phyloP scores from a whole-genome alignment of 441 rosid genomes.

The Sinapis alba region DNA sequence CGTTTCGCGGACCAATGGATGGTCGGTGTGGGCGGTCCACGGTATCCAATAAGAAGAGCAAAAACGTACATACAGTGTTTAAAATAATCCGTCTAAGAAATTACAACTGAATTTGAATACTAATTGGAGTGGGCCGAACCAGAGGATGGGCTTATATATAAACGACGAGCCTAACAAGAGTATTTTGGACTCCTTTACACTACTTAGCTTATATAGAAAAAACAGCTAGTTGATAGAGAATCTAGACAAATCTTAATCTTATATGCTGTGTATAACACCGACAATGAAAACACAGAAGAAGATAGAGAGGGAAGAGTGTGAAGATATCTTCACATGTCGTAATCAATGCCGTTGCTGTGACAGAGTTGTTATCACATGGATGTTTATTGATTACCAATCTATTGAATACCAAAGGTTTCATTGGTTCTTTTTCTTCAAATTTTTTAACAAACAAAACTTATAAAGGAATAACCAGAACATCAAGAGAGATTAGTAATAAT shows the following conservation, averaged over 20 bases:
- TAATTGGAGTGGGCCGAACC: conserved; percentile 10
- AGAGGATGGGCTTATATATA: conserved; percentile 10
- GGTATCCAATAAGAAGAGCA: conserved; percentile 7
- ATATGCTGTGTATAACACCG: conserved; percentile 5
- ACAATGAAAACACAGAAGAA: conserved; percentile 2
- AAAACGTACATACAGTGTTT: not conserved
- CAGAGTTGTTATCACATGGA: conserved; percentile 30
- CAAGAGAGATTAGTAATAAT: too few relatives aligned
- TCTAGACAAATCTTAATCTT: not conserved
- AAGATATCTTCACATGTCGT: conserved; percentile 31
- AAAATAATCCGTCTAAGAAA: not conserved
- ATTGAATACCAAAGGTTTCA: not conserved
- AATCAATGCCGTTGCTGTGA: conserved; percentile 26
- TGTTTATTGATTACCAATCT: conserved; percentile 20
- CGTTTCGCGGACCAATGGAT: conserved; percentile 22
- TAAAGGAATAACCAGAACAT: too few relatives aligned
- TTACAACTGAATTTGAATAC: not conserved
- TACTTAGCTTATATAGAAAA: not conserved
- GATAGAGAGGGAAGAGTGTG: not conserved
- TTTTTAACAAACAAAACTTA: too few relatives aligned
- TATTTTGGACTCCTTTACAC: not conserved
- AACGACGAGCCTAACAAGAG: not conserved
- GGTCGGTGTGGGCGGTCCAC: conserved; percentile 39
- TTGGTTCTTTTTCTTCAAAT: not conserved
- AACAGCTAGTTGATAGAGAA: not conserved